Evolutionary conservation across 345 rosid genomes (phyloP).

Genomic region (Syzygium aromaticum): DNA sequence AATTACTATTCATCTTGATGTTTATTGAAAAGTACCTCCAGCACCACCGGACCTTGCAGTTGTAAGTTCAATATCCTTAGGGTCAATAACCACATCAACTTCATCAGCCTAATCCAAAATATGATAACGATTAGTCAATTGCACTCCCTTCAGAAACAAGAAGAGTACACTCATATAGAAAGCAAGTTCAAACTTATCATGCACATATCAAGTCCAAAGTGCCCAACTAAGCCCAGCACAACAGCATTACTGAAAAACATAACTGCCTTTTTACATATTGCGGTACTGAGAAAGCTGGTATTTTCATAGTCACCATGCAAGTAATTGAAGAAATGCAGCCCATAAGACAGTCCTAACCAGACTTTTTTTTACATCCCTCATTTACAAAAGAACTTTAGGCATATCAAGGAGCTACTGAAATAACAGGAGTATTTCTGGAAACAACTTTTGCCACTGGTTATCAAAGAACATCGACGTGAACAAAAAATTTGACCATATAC

Average conservation of each 20-base stretch:
- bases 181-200: neutral
- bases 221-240: neutral
- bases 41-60: constrained; percentile 98
- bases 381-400: neutral
- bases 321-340: neutral
- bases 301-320: neutral
- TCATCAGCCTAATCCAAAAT: constrained; percentile 64
- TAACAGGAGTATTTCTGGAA: neutral
- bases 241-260: neutral
- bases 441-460: neutral
- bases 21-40: constrained; percentile 55
- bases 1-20: neutral
- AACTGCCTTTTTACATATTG: neutral
- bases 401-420: neutral
- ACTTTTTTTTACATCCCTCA: neutral
- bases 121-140: neutral
- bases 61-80: constrained; percentile 89
- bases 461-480: neutral
- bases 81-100: constrained; percentile 92
- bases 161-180: neutral
- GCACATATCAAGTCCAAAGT: neutral
- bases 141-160: neutral
- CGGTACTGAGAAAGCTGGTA: neutral
- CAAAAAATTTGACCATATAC: neutral
- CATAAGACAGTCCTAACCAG: neutral